Percentiles rank a stretch among this genome's conserved stretches.
These are phyloP conservation scores for Secale cereale DNA, from an alignment of 176 grass and related monocot species.

Conservation along the genomic window DNA sequence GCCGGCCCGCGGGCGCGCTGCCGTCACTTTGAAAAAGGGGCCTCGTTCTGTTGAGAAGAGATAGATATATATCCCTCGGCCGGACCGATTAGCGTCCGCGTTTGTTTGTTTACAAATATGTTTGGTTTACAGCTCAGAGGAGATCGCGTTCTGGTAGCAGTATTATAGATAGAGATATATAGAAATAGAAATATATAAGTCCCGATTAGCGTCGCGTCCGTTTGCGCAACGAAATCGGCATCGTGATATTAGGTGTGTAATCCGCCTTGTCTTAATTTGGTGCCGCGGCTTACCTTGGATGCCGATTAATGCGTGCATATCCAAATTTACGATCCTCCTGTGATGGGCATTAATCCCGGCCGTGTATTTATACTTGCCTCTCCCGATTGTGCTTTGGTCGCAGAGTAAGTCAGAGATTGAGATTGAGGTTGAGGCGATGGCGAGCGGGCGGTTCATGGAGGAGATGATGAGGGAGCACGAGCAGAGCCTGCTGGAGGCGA, in stretches of 20 bases:
- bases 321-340: not conserved
- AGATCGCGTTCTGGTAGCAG: not conserved
- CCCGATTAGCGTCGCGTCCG: not conserved
- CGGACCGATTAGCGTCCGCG: not conserved
- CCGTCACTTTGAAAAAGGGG: slow-evolving; percentile 41
- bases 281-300: not conserved
- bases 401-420: not conserved
- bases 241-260: not conserved
- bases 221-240: not conserved
- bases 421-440: not conserved
- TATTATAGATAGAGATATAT: not conserved
- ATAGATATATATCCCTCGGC: not conserved
- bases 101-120: not conserved
- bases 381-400: not conserved
- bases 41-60: not conserved
- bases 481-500: slow-evolving; percentile 55
- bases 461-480: slow-evolving; percentile 61
- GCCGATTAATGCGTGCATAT: not conserved
- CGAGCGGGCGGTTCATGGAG: slow-evolving; percentile 43
- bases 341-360: not conserved
- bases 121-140: not conserved
- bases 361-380: not conserved
- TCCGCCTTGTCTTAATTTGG: not conserved
- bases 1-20: not conserved
- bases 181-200: not conserved